Conservation (phyloP, 495 filamentous ascomycete genomes). For the Podospora pseudoanserina region DNA sequence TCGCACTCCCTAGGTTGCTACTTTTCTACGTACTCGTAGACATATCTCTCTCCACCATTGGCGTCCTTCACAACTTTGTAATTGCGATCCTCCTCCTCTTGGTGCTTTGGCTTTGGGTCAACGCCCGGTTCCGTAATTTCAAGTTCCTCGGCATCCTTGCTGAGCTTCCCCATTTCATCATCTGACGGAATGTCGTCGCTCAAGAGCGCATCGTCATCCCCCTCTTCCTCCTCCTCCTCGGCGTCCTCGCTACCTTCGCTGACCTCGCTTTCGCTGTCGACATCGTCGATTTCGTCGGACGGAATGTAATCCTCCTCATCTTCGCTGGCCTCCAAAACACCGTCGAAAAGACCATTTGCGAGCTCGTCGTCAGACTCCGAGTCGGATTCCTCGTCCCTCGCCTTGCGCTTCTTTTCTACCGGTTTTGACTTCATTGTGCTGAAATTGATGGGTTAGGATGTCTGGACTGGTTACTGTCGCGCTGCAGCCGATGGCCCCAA, state of each 20-base stretch:
- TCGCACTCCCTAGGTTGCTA: background rate
- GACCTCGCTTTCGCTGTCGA: constrained; percentile 16
- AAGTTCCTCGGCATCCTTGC: constrained; percentile 22
- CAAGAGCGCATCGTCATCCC: constrained; percentile 50
- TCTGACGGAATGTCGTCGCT: constrained; percentile 60
- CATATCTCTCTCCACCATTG: constrained; percentile 51
- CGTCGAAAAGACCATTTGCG: constrained; percentile 30
- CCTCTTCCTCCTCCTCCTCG: constrained; percentile 53
- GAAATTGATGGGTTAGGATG: constrained; percentile 9
- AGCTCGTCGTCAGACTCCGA: constrained; percentile 34
- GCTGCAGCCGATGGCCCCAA: constrained; percentile 15
- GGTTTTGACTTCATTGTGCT: constrained; percentile 38
- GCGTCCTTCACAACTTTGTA: constrained; percentile 56
- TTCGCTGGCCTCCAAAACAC: constrained; percentile 34
- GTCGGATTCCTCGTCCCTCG: constrained; percentile 28
- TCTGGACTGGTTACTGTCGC: constrained; percentile 21
- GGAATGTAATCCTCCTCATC: constrained; percentile 29
- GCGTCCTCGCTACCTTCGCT: constrained; percentile 12
- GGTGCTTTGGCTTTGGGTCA: constrained; percentile 30
- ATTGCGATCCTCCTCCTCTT: constrained; percentile 46
- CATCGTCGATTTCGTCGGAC: constrained; percentile 24
- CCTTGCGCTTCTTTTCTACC: constrained; percentile 44
- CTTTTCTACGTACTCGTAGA: constrained; percentile 48
- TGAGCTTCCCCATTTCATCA: constrained; percentile 33
- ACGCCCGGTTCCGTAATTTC: constrained; percentile 35